A percentile compares a stretch with the other conserved stretches of the same genome.
phyloP scores from a whole-genome alignment of 2,329 filamentous ascomycete genomes.

The Diaporthe caulivora region DNA sequence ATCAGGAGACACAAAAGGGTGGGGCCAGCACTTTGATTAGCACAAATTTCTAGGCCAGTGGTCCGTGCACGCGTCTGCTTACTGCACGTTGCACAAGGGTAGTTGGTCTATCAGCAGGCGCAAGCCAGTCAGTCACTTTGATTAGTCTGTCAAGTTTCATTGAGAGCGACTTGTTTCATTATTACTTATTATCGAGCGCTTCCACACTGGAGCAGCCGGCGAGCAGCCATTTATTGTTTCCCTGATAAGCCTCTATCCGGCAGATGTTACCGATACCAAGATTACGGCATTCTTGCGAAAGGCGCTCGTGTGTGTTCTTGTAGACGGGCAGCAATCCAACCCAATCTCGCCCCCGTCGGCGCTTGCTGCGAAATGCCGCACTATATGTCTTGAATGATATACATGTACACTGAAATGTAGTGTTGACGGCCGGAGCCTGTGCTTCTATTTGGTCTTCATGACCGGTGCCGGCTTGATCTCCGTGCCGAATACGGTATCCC shows the following conservation, averaged over 20 bases:
- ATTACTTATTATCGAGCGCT: slow-evolving; percentile 36
- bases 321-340: slow-evolving; percentile 1
- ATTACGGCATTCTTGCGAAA: slow-evolving; percentile 1
- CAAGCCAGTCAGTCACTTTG: neutral
- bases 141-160: slow-evolving; percentile 20
- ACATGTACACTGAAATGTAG: slow-evolving; percentile 37
- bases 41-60: slow-evolving; percentile 29
- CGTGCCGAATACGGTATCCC: slow-evolving; percentile 93
- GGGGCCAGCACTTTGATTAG: slow-evolving; percentile 28
- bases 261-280: neutral
- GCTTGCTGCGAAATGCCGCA: neutral
- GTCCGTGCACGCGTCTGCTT: slow-evolving; percentile 11
- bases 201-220: slow-evolving; percentile 13
- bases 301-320: neutral
- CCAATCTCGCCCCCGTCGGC: neutral
- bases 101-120: neutral
- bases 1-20: slow-evolving; percentile 8
- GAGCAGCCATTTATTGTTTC: neutral
- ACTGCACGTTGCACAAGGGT: neutral
- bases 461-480: slow-evolving; percentile 67
- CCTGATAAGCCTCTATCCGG: neutral
- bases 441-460: slow-evolving; percentile 51
- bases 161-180: slow-evolving; percentile 31
- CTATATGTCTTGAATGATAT: slow-evolving; percentile 28
- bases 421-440: slow-evolving; percentile 2